phyloP scores from a whole-genome alignment of 2,329 filamentous ascomycete species.

The Cryphonectria japonica region DNA sequence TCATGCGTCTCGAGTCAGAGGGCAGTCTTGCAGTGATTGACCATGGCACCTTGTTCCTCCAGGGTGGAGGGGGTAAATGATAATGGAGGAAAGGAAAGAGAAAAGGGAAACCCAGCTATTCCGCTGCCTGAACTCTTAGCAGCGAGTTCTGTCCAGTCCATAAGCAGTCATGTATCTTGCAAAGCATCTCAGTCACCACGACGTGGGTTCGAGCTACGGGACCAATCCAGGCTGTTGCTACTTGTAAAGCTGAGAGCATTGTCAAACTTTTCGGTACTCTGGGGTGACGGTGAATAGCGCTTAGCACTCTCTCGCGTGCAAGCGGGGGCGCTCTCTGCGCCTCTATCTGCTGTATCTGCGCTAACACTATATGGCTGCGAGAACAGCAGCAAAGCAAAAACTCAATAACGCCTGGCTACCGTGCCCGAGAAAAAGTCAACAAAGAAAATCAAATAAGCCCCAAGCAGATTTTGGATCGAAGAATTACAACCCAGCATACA shows the following conservation, averaged over 20 bases:
- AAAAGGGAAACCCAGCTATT: background rate
- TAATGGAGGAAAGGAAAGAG: background rate
- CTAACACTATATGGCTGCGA: slow-evolving; percentile 8
- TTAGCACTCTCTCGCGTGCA: background rate
- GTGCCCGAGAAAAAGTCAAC: slow-evolving; percentile 9
- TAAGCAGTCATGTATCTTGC: background rate
- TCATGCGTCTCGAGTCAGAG: too few relatives aligned
- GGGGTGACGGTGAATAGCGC: background rate
- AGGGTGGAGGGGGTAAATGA: background rate
- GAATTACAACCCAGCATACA: background rate
- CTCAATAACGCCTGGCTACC: slow-evolving; percentile 29
- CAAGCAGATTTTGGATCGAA: slow-evolving; percentile 4
- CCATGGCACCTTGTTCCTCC: background rate
- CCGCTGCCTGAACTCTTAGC: background rate
- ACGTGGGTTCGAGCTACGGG: background rate
- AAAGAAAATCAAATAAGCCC: background rate
- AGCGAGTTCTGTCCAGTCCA: background rate
- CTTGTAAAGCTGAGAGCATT: background rate
- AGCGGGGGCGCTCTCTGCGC: background rate
- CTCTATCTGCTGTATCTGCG: slow-evolving; percentile 11
- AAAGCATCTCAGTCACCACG: background rate
- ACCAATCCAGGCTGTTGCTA: background rate
- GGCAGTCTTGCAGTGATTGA: background rate
- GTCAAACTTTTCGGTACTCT: background rate
- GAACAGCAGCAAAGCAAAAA: slow-evolving; percentile 10